Evolutionary conservation across 1,139 yeast genomes (phyloP).

Genomic region (Meyerozyma athensensis): DNA sequence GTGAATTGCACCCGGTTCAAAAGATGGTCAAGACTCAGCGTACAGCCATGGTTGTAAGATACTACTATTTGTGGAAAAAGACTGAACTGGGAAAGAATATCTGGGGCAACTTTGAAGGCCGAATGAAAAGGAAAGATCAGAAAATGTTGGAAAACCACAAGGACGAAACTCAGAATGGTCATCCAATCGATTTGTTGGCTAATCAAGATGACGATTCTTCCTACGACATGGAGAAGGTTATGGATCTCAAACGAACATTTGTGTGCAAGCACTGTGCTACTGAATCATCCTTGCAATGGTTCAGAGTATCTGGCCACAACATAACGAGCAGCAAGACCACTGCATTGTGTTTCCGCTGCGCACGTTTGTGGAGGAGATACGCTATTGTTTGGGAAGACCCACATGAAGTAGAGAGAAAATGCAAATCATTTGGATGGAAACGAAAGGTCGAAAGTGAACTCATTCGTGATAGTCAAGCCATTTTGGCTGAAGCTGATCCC

Average conservation of each 20-base stretch:
- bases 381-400: constrained; percentile 91
- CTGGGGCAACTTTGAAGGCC: constrained; percentile 81
- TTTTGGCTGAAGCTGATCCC: constrained; percentile 40
- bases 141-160: constrained; percentile 28
- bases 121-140: constrained; percentile 52
- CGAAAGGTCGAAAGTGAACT: constrained; percentile 70
- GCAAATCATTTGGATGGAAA: constrained; percentile 47
- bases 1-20: constrained; percentile 72
- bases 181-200: constrained; percentile 38
- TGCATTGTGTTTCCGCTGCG: constrained; percentile 83
- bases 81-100: constrained; percentile 66
- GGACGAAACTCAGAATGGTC: constrained; percentile 12
- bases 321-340: constrained; percentile 28
- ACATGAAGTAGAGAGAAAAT: constrained; percentile 53
- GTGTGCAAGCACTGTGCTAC: constrained; percentile 66
- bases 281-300: constrained; percentile 57
- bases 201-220: constrained; percentile 71
- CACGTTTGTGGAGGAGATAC: constrained; percentile 85
- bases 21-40: constrained; percentile 67
- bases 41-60: constrained; percentile 74
- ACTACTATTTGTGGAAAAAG: constrained; percentile 88
- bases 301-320: constrained; percentile 62
- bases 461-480: constrained; percentile 57
- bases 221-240: constrained; percentile 51
- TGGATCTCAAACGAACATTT: constrained; percentile 30